Percentiles rank a stretch among this genome's conserved stretches.
phyloP scores from a whole-genome alignment of 305 asterid species.

The Rubia peregrina region DNA sequence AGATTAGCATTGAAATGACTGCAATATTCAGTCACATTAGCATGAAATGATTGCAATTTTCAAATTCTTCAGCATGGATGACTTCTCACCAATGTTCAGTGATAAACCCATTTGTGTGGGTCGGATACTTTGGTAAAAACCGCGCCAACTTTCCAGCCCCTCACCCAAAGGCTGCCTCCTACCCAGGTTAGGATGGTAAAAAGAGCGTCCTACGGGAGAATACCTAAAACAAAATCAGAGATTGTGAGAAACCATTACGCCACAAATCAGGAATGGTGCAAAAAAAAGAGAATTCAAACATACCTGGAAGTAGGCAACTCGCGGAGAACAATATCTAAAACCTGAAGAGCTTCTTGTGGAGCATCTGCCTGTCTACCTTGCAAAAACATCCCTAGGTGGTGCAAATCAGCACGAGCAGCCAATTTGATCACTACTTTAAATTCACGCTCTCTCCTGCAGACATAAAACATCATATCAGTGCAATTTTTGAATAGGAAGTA shows the following conservation, averaged over 20 bases:
- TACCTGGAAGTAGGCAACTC: constrained; percentile 81
- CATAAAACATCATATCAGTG: constrained; percentile 13
- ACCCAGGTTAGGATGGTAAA: constrained; percentile 74
- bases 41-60: no score
- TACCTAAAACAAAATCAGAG: constrained; percentile 34
- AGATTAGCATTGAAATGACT: no score
- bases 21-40: neutral
- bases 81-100: constrained; percentile 64
- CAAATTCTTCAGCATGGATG: no score
- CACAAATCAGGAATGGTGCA: neutral
- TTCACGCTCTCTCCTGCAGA: constrained; percentile 69
- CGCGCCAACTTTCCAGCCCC: constrained; percentile 98
- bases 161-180: constrained; percentile 86
- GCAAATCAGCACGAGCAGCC: constrained; percentile 95
- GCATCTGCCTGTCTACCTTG: constrained; percentile 93
- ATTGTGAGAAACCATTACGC: neutral
- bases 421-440: constrained; percentile 82
- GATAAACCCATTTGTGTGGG: constrained; percentile 99
- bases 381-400: constrained; percentile 82
- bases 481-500: neutral
- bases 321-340: constrained; percentile 87
- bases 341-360: constrained; percentile 93
- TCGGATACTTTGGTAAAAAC: constrained; percentile 94
- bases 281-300: neutral
- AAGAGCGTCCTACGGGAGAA: constrained; percentile 80